phyloP scores from a whole-genome alignment of 768 basidiomycete species.

The Russula brevipes region DNA sequence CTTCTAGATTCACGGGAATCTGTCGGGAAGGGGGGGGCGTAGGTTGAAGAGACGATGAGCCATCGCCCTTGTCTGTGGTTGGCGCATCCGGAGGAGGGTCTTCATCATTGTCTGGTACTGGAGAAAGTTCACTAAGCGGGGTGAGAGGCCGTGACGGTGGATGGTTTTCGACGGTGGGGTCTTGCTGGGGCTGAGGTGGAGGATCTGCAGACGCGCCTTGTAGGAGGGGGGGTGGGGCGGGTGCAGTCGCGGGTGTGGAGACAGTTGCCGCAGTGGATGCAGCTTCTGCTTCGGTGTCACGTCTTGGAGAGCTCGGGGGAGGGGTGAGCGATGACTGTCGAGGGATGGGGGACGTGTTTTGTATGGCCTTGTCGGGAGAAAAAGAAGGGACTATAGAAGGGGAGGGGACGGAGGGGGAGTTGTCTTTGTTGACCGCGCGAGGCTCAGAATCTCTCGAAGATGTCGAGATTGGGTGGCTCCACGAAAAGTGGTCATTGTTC shows the following conservation, averaged over 20 bases:
- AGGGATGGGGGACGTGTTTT: slow-evolving; percentile 16
- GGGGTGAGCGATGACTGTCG: slow-evolving; percentile 19
- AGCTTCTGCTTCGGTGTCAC: slow-evolving; percentile 11
- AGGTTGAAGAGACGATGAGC: slow-evolving; percentile 14
- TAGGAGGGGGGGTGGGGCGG: slow-evolving; percentile 24
- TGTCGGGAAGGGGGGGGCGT: slow-evolving; percentile 13
- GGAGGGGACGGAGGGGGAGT: slow-evolving; percentile 11
- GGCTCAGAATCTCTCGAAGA: slow-evolving; percentile 18
- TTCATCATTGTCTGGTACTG: slow-evolving; percentile 56
- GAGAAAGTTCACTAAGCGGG: slow-evolving; percentile 73
- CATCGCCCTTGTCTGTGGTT: slow-evolving; percentile 25
- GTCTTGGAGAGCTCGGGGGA: slow-evolving; percentile 20
- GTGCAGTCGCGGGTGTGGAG: neutral
- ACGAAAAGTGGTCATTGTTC: slow-evolving; percentile 23
- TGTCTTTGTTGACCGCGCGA: slow-evolving; percentile 18
- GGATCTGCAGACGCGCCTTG: slow-evolving; percentile 13
- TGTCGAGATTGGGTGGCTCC: slow-evolving; percentile 8
- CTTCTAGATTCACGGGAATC: slow-evolving; percentile 9
- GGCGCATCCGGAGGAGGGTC: slow-evolving; percentile 39
- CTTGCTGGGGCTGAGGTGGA: slow-evolving; percentile 25
- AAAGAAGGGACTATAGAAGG: slow-evolving; percentile 9
- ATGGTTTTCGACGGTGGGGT: slow-evolving; percentile 18
- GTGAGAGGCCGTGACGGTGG: slow-evolving; percentile 54
- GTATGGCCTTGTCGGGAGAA: slow-evolving; percentile 5
- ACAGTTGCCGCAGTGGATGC: slow-evolving; percentile 1